Evolutionary conservation across 1,284 basidiomycete species (phyloP).

Genomic region (Apiotrichum gamsii): DNA sequence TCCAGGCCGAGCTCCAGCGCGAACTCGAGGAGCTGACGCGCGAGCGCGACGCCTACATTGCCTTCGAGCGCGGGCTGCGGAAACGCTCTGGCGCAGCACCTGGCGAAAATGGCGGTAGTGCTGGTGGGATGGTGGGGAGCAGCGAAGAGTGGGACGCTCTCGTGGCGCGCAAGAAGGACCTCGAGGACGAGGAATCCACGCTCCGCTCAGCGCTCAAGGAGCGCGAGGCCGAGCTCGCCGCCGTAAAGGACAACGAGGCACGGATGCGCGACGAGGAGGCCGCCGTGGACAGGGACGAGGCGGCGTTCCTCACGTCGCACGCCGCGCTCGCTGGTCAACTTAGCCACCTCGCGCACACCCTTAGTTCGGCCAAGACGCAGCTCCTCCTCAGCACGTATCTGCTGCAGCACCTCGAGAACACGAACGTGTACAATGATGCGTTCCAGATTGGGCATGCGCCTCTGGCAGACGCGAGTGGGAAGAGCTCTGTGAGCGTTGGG

Average conservation of each 20-base stretch:
- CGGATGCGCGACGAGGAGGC: slow-evolving; percentile 67
- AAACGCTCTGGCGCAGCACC: slow-evolving; percentile 18
- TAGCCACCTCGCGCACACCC: slow-evolving; percentile 16
- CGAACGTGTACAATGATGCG: slow-evolving; percentile 97
- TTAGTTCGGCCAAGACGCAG: slow-evolving; percentile 34
- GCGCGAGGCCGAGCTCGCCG: slow-evolving; percentile 65
- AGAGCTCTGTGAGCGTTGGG: slow-evolving; percentile 59
- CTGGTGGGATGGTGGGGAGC: slow-evolving; percentile 27
- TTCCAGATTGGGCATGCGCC: slow-evolving; percentile 86
- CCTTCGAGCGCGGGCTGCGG: slow-evolving; percentile 75
- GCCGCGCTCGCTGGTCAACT: slow-evolving; percentile 19
- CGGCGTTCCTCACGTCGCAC: slow-evolving; percentile 46
- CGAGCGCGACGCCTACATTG: slow-evolving; percentile 86
- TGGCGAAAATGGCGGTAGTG: slow-evolving; percentile 3
- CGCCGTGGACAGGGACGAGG: slow-evolving; percentile 67
- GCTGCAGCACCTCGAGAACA: slow-evolving; percentile 64
- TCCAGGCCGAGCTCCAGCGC: slow-evolving; percentile 68
- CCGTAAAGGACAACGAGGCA: slow-evolving; percentile 66
- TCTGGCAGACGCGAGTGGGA: slow-evolving; percentile 8
- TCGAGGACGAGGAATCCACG: slow-evolving; percentile 65
- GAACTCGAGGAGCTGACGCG: slow-evolving; percentile 84
- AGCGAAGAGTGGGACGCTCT: slow-evolving; percentile 54
- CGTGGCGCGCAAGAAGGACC: slow-evolving; percentile 49
- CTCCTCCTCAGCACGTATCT: slow-evolving; percentile 42
- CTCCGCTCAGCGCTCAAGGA: slow-evolving; percentile 38